A percentile compares a stretch with the other conserved stretches of the same genome.
phyloP scores from a whole-genome alignment of 495 filamentous ascomycete genomes.

The Neurospora discreta region DNA sequence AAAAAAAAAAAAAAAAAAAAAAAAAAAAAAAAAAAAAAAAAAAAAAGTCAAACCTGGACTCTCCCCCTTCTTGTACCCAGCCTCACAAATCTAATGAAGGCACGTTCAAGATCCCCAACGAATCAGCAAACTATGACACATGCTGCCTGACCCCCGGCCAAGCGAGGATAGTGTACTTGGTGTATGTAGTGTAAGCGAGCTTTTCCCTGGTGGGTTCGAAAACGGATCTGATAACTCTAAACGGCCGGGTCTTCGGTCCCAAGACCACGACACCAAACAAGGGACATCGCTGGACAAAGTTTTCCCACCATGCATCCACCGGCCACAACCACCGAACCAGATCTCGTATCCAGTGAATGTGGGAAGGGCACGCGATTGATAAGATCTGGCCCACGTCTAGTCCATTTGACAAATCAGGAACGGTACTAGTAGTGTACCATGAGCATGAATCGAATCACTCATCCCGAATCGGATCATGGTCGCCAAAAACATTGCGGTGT shows the following conservation, averaged over 20 bases:
- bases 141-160: background rate
- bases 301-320: background rate
- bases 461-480: background rate
- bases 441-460: background rate
- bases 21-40: too few species aligned
- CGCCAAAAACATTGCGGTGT: background rate
- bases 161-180: background rate
- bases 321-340: background rate
- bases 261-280: background rate
- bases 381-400: background rate
- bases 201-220: background rate
- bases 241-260: background rate
- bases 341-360: background rate
- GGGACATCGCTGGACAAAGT: background rate
- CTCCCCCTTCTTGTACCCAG: too few species aligned
- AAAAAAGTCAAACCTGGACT: background rate
- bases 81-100: background rate
- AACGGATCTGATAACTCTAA: conserved; percentile 14
- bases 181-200: background rate
- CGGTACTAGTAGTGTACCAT: too few species aligned
- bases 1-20: too few species aligned
- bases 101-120: background rate
- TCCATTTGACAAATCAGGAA: background rate
- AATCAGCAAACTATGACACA: background rate
- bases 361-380: background rate